Evolutionary conservation across 2,329 filamentous ascomycete species (phyloP).

Genomic region (Phialemonium atrogriseum): DNA sequence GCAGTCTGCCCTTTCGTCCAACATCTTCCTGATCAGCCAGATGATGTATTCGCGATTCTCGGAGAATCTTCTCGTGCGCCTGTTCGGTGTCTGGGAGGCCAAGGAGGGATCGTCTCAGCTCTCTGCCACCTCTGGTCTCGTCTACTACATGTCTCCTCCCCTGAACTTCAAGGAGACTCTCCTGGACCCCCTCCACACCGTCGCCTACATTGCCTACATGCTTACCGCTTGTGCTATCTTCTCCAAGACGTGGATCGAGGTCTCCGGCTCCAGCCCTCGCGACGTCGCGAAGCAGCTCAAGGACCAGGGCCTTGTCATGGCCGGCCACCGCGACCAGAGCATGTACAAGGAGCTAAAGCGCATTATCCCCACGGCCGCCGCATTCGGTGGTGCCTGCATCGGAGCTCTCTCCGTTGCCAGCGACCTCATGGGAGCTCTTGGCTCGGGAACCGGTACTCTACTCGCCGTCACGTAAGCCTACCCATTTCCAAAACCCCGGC

Average conservation of each 20-base stretch:
- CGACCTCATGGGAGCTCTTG: conserved; percentile 91
- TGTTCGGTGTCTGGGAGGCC: conserved; percentile 97
- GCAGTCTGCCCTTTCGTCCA: conserved; percentile 96
- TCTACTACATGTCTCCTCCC: conserved; percentile 99
- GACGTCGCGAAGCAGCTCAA: conserved; percentile 99
- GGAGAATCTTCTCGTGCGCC: conserved; percentile 94
- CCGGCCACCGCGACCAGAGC: conserved; percentile 97
- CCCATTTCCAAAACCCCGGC: conserved; percentile 1
- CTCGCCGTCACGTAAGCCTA: conserved; percentile 90
- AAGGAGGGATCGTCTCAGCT: conserved; percentile 95
- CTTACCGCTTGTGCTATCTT: conserved; percentile 88
- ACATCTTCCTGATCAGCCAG: conserved; percentile 98
- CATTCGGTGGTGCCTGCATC: conserved; percentile 98
- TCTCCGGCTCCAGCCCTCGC: conserved; percentile 92
- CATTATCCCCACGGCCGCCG: conserved; percentile 95
- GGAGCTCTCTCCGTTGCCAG: conserved; percentile 92
- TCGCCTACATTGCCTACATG: conserved; percentile 96
- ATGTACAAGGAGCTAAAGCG: conserved; percentile 99
- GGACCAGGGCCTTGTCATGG: conserved; percentile 99
- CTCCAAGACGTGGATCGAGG: conserved; percentile 99
- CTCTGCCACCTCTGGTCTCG: conserved; percentile 83
- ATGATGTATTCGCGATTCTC: conserved; percentile 99
- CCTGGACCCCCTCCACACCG: conserved; percentile 92
- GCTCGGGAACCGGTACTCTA: conserved; percentile 94
- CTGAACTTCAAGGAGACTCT: conserved; percentile 96